A percentile compares a stretch with the other conserved stretches of the same genome.
Conservation (phyloP, 2,329 filamentous ascomycete species). For the Fusarium chaquense region DNA sequence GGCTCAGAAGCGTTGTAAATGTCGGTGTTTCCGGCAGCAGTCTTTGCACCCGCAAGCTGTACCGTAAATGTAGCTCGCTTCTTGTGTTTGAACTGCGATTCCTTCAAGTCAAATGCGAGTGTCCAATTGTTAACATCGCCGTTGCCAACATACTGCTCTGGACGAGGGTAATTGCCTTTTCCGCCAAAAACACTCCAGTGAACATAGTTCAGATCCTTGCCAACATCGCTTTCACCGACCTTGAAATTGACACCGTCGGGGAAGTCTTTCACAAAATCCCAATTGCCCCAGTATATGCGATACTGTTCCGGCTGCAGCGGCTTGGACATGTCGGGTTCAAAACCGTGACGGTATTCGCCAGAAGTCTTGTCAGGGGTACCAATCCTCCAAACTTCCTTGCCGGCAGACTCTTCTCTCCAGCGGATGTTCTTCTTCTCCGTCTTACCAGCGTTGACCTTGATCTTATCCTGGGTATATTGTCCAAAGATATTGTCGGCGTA, state of each 20-base stretch:
- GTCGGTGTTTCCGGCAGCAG: constrained; percentile 72
- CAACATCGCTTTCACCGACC: constrained; percentile 64
- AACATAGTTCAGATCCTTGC: constrained; percentile 70
- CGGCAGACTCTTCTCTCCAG: constrained; percentile 68
- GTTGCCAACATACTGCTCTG: constrained; percentile 58
- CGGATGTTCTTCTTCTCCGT: constrained; percentile 53
- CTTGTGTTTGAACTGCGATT: constrained; percentile 56
- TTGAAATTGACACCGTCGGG: constrained; percentile 68
- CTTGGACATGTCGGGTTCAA: constrained; percentile 60
- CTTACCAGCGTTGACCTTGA: constrained; percentile 56
- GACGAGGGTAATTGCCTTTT: constrained; percentile 61
- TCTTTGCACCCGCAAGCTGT: constrained; percentile 71
- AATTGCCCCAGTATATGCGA: constrained; percentile 70
- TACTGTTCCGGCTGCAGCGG: constrained; percentile 68
- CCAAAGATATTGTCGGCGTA: constrained; percentile 74
- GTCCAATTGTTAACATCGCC: constrained; percentile 70
- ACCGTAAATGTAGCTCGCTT: constrained; percentile 69
- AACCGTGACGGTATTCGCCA: constrained; percentile 71
- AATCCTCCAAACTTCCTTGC: constrained; percentile 71
- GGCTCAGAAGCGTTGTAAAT: constrained; percentile 64
- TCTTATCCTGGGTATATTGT: constrained; percentile 65
- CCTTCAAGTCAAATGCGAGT: constrained; percentile 62
- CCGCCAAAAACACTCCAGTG: constrained; percentile 75
- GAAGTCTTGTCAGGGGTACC: constrained; percentile 71
- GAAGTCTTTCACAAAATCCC: constrained; percentile 71